Conservation (phyloP, 768 basidiomycete species). For the Mycena venus region DNA sequence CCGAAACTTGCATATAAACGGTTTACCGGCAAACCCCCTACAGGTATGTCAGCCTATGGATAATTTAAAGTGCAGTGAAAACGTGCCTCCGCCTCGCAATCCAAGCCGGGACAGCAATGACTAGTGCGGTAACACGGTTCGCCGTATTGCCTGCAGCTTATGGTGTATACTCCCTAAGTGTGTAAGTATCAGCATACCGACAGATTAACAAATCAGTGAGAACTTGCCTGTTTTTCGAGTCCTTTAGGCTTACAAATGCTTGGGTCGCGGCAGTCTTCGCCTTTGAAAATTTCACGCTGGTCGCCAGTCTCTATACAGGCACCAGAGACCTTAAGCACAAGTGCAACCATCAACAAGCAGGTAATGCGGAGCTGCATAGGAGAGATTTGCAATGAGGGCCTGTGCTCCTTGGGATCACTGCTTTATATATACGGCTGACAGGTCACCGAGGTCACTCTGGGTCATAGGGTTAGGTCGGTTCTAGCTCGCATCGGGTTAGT, state of each 20-base stretch:
- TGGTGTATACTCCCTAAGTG: not conserved
- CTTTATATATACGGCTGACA: conserved; percentile 5
- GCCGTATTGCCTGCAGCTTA: not conserved
- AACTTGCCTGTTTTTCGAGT: not conserved
- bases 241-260: not conserved
- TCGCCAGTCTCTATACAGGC: not conserved
- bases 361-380: not conserved
- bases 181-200: not conserved
- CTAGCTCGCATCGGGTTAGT: not conserved
- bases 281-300: not conserved
- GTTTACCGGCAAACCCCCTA: not conserved
- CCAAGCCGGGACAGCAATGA: not conserved
- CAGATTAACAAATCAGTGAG: not conserved
- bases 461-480: conserved; percentile 5
- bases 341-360: not conserved
- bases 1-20: not conserved
- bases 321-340: not conserved
- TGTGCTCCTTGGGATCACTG: conserved; percentile 2
- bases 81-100: conserved; percentile 1
- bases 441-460: conserved; percentile 3
- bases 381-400: conserved; percentile 2
- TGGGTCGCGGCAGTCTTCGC: not conserved
- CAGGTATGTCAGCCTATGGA: not conserved
- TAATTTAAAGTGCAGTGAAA: not conserved
- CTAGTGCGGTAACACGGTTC: not conserved